Evolutionary conservation across 495 filamentous ascomycete species (phyloP).

Genomic region (Penicillium desertorum): DNA sequence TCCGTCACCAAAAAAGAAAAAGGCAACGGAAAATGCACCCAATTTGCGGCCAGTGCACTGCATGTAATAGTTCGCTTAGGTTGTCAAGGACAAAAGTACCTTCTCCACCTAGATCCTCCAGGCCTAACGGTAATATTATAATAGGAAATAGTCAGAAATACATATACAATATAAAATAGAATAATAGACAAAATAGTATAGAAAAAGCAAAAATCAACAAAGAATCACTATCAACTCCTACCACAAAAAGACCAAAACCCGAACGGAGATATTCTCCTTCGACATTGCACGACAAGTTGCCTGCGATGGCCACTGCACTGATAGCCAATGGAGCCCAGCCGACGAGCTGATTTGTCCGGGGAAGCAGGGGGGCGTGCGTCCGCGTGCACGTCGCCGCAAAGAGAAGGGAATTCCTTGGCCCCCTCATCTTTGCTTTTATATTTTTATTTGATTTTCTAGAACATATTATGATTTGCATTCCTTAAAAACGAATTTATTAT

Average conservation of each 20-base stretch:
- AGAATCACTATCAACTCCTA: background rate
- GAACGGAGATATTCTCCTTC: constrained; percentile 13
- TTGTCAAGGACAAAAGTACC: constrained; percentile 32
- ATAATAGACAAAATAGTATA: too few species aligned
- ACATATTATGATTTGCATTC: constrained; percentile 8
- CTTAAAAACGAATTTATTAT: constrained; percentile 2
- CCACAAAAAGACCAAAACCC: background rate
- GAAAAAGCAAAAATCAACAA: background rate
- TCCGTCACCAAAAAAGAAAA: background rate
- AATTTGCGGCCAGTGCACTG: constrained; percentile 37
- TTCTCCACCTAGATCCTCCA: constrained; percentile 8
- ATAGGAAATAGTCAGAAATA: background rate
- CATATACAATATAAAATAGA: too few species aligned
- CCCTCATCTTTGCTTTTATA: constrained; percentile 6
- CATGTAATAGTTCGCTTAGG: constrained; percentile 36
- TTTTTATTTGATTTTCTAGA: constrained; percentile 5
- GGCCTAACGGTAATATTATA: too few species aligned
- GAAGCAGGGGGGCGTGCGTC: constrained; percentile 39
- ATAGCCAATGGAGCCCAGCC: constrained; percentile 21
- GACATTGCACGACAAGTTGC: constrained; percentile 18
- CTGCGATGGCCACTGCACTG: constrained; percentile 10
- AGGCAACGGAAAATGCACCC: constrained; percentile 37
- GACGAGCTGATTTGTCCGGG: constrained; percentile 40
- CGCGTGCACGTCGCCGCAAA: constrained; percentile 45
- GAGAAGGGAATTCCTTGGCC: constrained; percentile 34